A percentile compares a stretch with the other conserved stretches of the same genome.
Conservation (phyloP, 305 asterid species). For the Petunia hybrid region DNA sequence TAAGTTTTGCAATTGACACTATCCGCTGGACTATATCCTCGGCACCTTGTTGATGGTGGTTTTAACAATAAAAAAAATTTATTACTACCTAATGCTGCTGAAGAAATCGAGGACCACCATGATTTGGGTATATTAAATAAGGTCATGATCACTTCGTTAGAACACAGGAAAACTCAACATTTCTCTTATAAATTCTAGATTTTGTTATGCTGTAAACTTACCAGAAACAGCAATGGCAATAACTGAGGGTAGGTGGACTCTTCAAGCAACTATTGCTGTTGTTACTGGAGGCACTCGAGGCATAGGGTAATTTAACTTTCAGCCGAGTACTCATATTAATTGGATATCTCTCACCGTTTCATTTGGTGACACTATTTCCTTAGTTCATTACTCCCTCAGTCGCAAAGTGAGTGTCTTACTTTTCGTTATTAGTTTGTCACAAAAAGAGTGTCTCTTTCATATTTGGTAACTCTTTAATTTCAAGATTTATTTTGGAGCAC, state of each 20-base stretch:
- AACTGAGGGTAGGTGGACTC: slow-evolving; percentile 43
- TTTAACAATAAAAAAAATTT: too few relatives aligned
- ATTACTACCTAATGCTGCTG: neutral
- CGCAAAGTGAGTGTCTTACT: too few relatives aligned
- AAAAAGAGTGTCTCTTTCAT: too few relatives aligned
- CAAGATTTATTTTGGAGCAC: too few relatives aligned
- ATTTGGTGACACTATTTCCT: too few relatives aligned
- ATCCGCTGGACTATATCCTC: neutral
- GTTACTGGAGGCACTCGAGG: slow-evolving; percentile 52
- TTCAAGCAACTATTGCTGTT: slow-evolving; percentile 45
- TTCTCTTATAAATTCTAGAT: neutral
- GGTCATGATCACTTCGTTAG: neutral
- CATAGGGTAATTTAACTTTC: slow-evolving; percentile 39
- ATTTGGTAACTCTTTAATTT: too few relatives aligned
- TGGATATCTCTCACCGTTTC: too few relatives aligned
- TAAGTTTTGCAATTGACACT: neutral
- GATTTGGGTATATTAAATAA: neutral
- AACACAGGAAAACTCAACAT: neutral
- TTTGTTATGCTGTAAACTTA: neutral
- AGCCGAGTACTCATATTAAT: neutral
- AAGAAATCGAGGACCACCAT: neutral
- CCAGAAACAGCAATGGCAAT: slow-evolving; percentile 18
- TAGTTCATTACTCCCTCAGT: too few relatives aligned
- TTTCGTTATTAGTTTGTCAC: too few relatives aligned
- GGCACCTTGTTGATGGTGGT: too few relatives aligned